phyloP scores from a whole-genome alignment of 805 yeast species.

The Spathaspora girioi region DNA sequence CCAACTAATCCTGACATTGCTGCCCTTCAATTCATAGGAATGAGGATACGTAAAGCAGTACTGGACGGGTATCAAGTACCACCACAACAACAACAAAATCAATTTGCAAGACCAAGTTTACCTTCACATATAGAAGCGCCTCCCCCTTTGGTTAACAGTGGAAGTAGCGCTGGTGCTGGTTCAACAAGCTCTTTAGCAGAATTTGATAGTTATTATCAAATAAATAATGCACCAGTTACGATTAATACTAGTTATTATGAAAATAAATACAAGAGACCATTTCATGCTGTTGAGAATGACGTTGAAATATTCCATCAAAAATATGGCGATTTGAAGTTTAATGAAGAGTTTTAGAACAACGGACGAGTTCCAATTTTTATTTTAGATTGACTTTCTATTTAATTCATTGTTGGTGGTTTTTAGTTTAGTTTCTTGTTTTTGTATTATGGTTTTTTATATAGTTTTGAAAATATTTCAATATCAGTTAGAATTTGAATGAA shows the following conservation, averaged over 20 bases:
- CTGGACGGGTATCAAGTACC: slow-evolving; percentile 2
- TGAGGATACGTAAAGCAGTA: slow-evolving; percentile 65
- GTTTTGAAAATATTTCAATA: too few species aligned
- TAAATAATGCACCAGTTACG: slow-evolving; percentile 8
- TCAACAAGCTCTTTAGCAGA: slow-evolving; percentile 39
- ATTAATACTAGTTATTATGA: slow-evolving; percentile 3
- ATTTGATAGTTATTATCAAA: slow-evolving; percentile 30
- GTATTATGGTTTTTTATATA: too few species aligned
- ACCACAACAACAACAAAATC: slow-evolving; percentile 3
- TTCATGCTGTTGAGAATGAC: slow-evolving; percentile 15
- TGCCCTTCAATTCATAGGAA: slow-evolving; percentile 55
- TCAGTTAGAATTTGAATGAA: too few species aligned
- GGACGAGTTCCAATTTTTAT: not conserved
- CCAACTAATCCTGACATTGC: slow-evolving; percentile 25
- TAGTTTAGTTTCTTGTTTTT: not conserved
- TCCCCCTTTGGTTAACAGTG: slow-evolving; percentile 40
- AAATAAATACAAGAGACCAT: slow-evolving; percentile 21
- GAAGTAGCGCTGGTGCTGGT: too few species aligned
- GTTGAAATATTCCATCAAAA: slow-evolving; percentile 17
- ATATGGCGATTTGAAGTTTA: slow-evolving; percentile 44
- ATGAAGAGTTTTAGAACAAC: slow-evolving; percentile 44
- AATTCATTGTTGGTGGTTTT: not conserved
- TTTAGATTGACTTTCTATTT: not conserved
- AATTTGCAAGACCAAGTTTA: slow-evolving; percentile 24
- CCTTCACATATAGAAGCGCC: slow-evolving; percentile 41